These are phyloP conservation scores for Patellaria atrata DNA, from an alignment of 495 filamentous ascomycete species.

Conservation along the genomic window DNA sequence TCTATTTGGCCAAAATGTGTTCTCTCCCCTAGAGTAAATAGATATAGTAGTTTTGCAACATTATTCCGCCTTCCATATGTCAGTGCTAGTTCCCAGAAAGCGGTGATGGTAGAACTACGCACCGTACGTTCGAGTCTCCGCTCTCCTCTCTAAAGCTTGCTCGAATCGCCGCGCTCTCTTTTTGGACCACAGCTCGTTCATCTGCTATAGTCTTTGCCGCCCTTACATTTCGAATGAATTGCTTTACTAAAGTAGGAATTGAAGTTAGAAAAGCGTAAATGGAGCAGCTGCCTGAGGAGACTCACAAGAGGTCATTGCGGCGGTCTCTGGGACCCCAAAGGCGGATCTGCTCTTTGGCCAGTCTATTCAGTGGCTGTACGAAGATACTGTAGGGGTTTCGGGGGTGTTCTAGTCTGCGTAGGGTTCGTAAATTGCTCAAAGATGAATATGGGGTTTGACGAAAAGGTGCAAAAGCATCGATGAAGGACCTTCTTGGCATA, in stretches of 20 bases:
- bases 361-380: no score
- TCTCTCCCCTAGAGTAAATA: constrained; percentile 95
- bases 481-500: no score
- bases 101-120: no score
- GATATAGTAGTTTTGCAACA: constrained; percentile 93
- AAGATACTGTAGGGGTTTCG: no score
- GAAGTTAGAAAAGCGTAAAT: neutral
- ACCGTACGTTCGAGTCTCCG: constrained; percentile 80
- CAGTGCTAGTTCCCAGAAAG: neutral
- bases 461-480: no score
- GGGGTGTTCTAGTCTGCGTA: no score
- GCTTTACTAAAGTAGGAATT: constrained; percentile 56
- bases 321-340: constrained; percentile 23
- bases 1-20: constrained; percentile 99
- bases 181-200: constrained; percentile 93
- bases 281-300: constrained; percentile 28
- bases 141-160: constrained; percentile 96
- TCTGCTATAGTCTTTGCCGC: constrained; percentile 97
- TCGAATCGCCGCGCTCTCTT: constrained; percentile 93
- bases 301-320: constrained; percentile 56
- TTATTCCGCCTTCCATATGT: constrained; percentile 68
- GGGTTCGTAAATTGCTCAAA: no score
- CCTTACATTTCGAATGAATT: constrained; percentile 98
- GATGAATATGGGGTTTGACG: no score
- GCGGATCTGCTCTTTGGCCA: no score